Conservation (phyloP, 1,139 yeast genomes). For the Casaregolazyma suthepensis region DNA sequence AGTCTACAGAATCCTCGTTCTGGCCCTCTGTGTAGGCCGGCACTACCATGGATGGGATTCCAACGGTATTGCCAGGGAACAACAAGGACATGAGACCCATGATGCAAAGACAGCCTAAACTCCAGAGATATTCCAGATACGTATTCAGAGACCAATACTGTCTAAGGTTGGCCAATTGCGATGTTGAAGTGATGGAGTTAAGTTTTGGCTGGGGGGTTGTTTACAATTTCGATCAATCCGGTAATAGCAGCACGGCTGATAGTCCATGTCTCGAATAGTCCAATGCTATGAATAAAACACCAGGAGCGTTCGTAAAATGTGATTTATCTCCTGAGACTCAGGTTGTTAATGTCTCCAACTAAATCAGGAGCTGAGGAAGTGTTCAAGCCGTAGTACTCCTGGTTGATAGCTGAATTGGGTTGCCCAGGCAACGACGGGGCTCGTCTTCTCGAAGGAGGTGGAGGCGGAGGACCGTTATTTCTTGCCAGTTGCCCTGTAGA, state of each 20-base stretch:
- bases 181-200: neutral
- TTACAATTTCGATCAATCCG: constrained; percentile 7
- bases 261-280: neutral
- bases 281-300: neutral
- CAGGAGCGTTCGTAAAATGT: neutral
- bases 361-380: constrained; percentile 26
- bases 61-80: constrained; percentile 23
- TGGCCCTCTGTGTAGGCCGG: constrained; percentile 47
- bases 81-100: constrained; percentile 26
- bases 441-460: constrained; percentile 23
- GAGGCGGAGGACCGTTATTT: constrained; percentile 16
- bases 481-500: neutral
- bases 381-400: constrained; percentile 10
- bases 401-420: constrained; percentile 8
- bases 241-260: constrained; percentile 4
- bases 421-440: constrained; percentile 22
- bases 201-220: neutral
- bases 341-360: constrained; percentile 25
- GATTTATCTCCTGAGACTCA: constrained; percentile 11
- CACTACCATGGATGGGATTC: constrained; percentile 28
- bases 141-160: no score
- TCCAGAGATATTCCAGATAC: neutral
- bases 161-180: neutral
- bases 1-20: constrained; percentile 49
- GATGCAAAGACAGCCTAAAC: constrained; percentile 16